Evolutionary conservation across 192 early-diverging fungal species (phyloP).

Genomic region (Linnemannia hyalina): DNA sequence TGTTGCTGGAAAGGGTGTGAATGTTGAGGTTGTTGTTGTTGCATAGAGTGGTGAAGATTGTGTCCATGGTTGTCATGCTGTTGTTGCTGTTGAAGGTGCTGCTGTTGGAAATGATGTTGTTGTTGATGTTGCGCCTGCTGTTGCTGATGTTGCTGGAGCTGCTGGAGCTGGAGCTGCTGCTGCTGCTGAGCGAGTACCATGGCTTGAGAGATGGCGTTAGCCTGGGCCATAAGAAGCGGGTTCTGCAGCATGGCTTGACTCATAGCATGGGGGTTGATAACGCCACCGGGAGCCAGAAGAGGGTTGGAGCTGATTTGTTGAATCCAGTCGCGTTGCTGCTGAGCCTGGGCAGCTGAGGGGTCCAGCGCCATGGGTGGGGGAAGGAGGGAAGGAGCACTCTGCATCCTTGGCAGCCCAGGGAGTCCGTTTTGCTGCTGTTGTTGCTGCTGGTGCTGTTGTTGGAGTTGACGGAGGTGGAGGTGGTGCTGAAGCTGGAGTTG

Average conservation of each 20-base stretch:
- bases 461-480: constrained; percentile 49
- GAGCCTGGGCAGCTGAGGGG: constrained; percentile 13
- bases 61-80: constrained; percentile 21
- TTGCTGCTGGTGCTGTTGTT: constrained; percentile 51
- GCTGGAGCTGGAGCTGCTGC: constrained; percentile 21
- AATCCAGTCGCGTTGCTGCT: constrained; percentile 30
- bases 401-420: constrained; percentile 11
- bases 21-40: constrained; percentile 20
- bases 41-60: constrained; percentile 5
- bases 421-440: constrained; percentile 26
- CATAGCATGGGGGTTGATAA: constrained; percentile 34
- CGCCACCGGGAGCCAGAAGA: constrained; percentile 18
- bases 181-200: constrained; percentile 43
- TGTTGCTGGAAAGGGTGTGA: constrained; percentile 3
- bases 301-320: constrained; percentile 27
- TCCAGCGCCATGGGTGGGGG: constrained; percentile 13
- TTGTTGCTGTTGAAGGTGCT: constrained; percentile 15
- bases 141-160: constrained; percentile 34
- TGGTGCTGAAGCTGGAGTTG: constrained; percentile 51
- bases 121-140: constrained; percentile 26
- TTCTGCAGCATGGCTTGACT: constrained; percentile 34
- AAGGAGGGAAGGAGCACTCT: neutral
- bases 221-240: constrained; percentile 31
- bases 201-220: constrained; percentile 29
- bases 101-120: constrained; percentile 19